These are phyloP conservation scores for Termitomyces sp. DNA, from an alignment of 768 basidiomycete species.

Conservation along the genomic window DNA sequence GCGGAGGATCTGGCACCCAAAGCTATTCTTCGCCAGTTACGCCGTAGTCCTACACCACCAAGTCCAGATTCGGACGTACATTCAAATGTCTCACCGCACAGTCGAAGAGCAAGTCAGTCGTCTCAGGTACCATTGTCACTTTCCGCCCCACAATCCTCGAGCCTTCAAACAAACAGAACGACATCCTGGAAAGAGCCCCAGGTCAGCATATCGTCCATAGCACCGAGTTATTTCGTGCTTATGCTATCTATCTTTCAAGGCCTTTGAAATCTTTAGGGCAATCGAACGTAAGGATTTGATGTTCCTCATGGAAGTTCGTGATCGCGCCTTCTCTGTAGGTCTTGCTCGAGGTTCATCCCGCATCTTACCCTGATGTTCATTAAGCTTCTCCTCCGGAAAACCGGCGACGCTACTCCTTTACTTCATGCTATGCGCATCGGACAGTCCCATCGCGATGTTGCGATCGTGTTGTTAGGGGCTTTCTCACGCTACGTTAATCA, in stretches of 20 bases:
- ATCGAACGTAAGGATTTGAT: conserved; percentile 81
- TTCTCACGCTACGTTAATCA: conserved; percentile 91
- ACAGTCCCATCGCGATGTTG: conserved; percentile 70
- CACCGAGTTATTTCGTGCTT: background rate
- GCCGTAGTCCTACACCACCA: conserved; percentile 36
- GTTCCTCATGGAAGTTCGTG: conserved; percentile 79
- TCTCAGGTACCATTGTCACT: conserved; percentile 16
- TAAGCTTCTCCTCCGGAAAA: conserved; percentile 77
- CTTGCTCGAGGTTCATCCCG: background rate
- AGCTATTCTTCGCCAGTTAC: conserved; percentile 50
- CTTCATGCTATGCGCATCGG: conserved; percentile 87
- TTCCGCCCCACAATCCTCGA: conserved; percentile 10
- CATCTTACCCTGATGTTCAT: background rate
- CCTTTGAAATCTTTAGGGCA: conserved; percentile 69
- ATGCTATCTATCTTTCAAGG: conserved; percentile 23
- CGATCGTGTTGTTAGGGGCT: conserved; percentile 83
- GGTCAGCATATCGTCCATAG: conserved; percentile 21
- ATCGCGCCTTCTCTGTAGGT: conserved; percentile 73
- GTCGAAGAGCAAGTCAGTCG: conserved; percentile 18
- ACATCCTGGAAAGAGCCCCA: conserved; percentile 48
- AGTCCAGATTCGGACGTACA: conserved; percentile 12
- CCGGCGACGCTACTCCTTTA: conserved; percentile 82
- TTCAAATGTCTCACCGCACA: conserved; percentile 8
- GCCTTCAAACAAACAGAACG: conserved; percentile 2
- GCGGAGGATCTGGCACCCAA: conserved; percentile 52